Evolutionary conservation across 2,329 filamentous ascomycete species (phyloP).

Genomic region (Aspergillus sp.): DNA sequence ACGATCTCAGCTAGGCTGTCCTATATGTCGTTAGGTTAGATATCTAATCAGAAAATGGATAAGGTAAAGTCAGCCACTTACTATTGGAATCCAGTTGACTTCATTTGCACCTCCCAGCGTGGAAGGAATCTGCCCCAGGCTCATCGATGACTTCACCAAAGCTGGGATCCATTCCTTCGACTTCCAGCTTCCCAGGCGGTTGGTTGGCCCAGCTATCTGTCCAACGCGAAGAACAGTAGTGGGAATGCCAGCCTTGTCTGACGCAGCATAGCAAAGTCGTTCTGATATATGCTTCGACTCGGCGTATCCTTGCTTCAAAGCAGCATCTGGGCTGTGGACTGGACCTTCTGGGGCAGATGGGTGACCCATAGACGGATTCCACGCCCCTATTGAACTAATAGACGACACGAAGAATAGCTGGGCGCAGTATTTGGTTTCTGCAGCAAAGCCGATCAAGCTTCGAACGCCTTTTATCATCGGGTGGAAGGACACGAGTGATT

Average conservation of each 20-base stretch:
- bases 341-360: background rate
- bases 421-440: background rate
- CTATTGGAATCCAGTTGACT: slow-evolving; percentile 9
- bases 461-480: slow-evolving; percentile 28
- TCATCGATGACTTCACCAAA: background rate
- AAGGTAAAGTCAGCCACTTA: background rate
- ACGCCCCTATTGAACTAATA: background rate
- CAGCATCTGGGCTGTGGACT: background rate
- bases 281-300: slow-evolving; percentile 5
- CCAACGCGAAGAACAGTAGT: slow-evolving; percentile 4
- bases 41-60: background rate
- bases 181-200: background rate
- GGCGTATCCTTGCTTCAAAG: background rate
- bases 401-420: slow-evolving; percentile 6
- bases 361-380: background rate
- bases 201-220: slow-evolving; percentile 1
- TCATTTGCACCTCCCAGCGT: background rate
- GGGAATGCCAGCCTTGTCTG: background rate
- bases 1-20: background rate
- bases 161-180: slow-evolving; percentile 7
- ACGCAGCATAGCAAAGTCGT: background rate
- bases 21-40: background rate
- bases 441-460: slow-evolving; percentile 1
- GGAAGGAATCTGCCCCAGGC: background rate
- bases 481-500: slow-evolving; percentile 29